Evolutionary conservation across 768 basidiomycete genomes (phyloP), one percentile per base, ranked within the genome.

Genomic region (Suillus clintonianus): DNA sequence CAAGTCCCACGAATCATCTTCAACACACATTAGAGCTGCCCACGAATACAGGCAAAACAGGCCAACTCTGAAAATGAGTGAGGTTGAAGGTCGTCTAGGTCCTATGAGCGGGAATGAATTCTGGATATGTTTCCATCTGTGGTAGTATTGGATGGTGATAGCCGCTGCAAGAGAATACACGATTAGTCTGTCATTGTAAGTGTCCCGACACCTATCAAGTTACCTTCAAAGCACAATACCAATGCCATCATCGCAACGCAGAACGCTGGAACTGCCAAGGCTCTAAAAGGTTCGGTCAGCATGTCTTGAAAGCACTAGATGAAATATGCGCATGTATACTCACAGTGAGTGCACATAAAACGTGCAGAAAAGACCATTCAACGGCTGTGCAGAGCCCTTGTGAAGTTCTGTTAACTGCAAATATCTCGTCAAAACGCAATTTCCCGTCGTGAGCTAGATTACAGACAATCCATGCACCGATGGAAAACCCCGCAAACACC

Each of bases 341-440:
- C 62, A 86, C 85, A 80, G 71, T 51, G 69, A 65, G 42, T 69
- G 65, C 11, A 67, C 64, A 24, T 69, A 65, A n/a, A 79, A 68
- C 17, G 78, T 77, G 67, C 86, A 87, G 72, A 86, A 86, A 50
- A 87, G 66, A 37, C 83, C 82, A 69, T 85, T 86, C 51, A 72
- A 69, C 19, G 63, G 60, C 62, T 3, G 41, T 43, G 74, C 67
- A 2, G 63, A 56, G 39, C 61, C 62, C 41, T 69, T 62, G 22
- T 60, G 63, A 66, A 60, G 69, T 14, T 53, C 59, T 36, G 68
- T 62, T 32, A 69, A 56, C 73, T 74, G 30, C 48, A 59, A 56
- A 45, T 19, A 15, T 41, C 67, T 64, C 66, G 51, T 62, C 11
- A 53, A 32, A 32, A 53, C 4, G 27, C 5, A 10, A 32, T 11